phyloP scores from a whole-genome alignment of 1,284 basidiomycete genomes.

The Naganishia cerealis region DNA sequence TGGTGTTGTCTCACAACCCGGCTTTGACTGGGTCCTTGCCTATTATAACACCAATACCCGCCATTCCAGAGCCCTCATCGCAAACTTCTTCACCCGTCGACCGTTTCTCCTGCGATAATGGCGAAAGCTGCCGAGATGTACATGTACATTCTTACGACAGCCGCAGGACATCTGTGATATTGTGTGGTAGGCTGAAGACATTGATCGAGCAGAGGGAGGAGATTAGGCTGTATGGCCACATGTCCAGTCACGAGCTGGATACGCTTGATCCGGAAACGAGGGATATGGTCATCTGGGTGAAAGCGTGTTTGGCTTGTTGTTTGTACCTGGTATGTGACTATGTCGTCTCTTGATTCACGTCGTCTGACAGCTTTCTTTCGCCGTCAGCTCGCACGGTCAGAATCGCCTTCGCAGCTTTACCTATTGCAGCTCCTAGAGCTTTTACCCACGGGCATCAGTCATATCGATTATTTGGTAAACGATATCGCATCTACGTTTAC shows the following conservation, averaged over 20 bases:
- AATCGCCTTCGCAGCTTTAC: conserved; percentile 22
- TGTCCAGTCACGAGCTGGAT: background rate
- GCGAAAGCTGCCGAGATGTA: conserved; percentile 3
- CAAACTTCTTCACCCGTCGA: conserved; percentile 8
- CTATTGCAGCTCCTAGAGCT: conserved; percentile 26
- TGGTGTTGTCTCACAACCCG: conserved; percentile 13
- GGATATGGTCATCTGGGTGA: conserved; percentile 18
- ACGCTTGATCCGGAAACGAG: conserved; percentile 2
- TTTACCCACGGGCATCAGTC: conserved; percentile 21
- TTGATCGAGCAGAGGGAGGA: conserved; percentile 24
- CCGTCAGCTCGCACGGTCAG: conserved; percentile 19
- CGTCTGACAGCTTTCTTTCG: background rate
- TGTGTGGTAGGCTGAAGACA: conserved; percentile 21
- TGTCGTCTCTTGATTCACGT: background rate
- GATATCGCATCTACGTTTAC: conserved; percentile 14
- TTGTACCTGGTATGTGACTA: conserved; percentile 15
- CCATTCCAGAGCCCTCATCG: background rate
- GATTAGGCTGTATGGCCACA: conserved; percentile 13
- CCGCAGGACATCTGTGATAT: conserved; percentile 3
- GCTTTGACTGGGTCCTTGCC: conserved; percentile 1
- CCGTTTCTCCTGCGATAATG: conserved; percentile 1
- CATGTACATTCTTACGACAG: conserved; percentile 14
- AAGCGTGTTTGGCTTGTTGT: conserved; percentile 26
- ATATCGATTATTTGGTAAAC: conserved; percentile 23
- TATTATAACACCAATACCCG: conserved; percentile 3